These are phyloP conservation scores for Ganoderma multipileum DNA, from an alignment of 1,284 basidiomycete genomes.

Conservation along the genomic window DNA sequence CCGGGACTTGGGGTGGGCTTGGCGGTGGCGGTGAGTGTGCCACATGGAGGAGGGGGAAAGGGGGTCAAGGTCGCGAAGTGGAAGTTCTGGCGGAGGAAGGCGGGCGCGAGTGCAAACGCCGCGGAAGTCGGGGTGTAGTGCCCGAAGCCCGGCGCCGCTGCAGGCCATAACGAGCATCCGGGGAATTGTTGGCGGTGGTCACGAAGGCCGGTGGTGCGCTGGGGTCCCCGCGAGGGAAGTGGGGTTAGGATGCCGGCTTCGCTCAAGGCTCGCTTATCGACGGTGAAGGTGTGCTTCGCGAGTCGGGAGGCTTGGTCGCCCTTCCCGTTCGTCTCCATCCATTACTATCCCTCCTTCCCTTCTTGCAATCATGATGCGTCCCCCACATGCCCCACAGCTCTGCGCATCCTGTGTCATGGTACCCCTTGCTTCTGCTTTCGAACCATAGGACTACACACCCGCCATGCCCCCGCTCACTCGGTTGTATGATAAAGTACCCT, in stretches of 20 bases:
- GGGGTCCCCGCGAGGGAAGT: not conserved
- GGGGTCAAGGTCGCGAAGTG: constrained; percentile 25
- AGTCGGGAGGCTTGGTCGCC: not conserved
- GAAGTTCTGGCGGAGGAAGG: constrained; percentile 35
- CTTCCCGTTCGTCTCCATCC: not conserved
- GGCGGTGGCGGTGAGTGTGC: not conserved
- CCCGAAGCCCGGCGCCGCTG: not conserved
- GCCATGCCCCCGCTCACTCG: not conserved
- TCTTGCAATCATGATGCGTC: not conserved
- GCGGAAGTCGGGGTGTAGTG: not conserved
- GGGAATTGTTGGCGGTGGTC: not conserved
- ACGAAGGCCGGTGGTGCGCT: not conserved
- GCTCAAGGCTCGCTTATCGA: too few species aligned
- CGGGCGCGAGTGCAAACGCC: not conserved
- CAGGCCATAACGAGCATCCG: not conserved
- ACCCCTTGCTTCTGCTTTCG: not conserved
- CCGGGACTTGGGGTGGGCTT: not conserved
- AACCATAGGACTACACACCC: not conserved
- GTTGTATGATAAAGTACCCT: constrained; percentile 1
- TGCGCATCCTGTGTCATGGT: not conserved
- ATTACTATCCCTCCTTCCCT: not conserved
- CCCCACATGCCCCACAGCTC: not conserved
- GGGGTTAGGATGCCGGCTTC: not conserved
- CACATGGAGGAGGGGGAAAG: not conserved
- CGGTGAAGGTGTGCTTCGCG: not conserved